Conservation (phyloP, 2,329 filamentous ascomycete genomes). For the Pseudogymnoascus pannorum region DNA sequence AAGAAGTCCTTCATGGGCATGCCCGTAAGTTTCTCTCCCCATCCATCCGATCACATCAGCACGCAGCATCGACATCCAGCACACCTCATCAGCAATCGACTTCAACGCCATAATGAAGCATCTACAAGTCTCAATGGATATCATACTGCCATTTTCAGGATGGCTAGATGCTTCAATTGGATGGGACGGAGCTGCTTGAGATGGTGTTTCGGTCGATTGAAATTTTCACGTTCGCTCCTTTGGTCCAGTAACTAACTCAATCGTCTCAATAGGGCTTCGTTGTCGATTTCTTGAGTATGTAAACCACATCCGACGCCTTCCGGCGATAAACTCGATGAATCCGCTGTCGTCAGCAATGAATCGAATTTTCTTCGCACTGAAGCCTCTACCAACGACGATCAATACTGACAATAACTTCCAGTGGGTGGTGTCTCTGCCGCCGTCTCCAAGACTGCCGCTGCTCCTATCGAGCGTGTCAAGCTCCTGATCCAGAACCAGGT, state of each 20-base stretch:
- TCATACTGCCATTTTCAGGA: neutral
- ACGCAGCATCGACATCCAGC: neutral
- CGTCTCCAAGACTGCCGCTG: constrained; percentile 99
- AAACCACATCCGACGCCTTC: constrained; percentile 12
- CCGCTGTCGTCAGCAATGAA: neutral
- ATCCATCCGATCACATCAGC: neutral
- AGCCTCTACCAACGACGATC: neutral
- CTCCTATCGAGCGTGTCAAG: constrained; percentile 99
- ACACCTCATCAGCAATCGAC: constrained; percentile 15
- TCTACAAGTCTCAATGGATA: constrained; percentile 23
- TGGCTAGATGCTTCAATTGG: constrained; percentile 11
- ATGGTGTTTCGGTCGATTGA: constrained; percentile 14
- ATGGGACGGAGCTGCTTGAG: constrained; percentile 14
- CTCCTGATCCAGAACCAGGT: constrained; percentile 99
- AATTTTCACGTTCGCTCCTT: constrained; percentile 15
- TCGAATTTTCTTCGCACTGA: neutral
- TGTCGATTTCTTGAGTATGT: constrained; percentile 98
- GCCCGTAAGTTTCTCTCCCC: constrained; percentile 46
- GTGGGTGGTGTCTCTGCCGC: constrained; percentile 99
- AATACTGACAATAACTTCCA: constrained; percentile 37
- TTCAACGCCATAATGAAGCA: constrained; percentile 18
- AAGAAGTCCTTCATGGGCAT: constrained; percentile 58
- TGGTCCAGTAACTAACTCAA: constrained; percentile 20
- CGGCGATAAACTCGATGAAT: neutral
- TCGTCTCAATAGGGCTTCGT: constrained; percentile 64